A percentile compares a stretch with the other conserved stretches of the same genome.
Conservation (phyloP, 164 flowering plant genomes). For the Euptelea pleiosperma region DNA sequence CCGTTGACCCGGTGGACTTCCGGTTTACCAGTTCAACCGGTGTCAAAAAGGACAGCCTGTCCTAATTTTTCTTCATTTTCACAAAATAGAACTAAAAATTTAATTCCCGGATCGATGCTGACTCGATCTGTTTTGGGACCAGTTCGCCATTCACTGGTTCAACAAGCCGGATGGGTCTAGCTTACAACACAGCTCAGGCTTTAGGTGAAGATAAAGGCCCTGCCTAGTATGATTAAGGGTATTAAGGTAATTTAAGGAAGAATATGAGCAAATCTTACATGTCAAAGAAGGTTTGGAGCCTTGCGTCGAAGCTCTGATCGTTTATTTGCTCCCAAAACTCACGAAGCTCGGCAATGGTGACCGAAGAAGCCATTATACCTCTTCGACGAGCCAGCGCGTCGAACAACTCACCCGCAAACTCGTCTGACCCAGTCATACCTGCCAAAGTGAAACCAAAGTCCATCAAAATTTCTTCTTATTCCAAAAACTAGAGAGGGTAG, state of each 20-base stretch:
- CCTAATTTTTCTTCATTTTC: no score
- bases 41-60: no score
- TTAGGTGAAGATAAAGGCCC: not conserved
- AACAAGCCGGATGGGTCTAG: no score
- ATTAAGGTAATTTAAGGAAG: not conserved
- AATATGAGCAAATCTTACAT: conserved; percentile 27
- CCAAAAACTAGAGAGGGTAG: not conserved
- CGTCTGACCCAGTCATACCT: conserved; percentile 42
- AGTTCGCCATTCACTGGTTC: no score
- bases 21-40: no score
- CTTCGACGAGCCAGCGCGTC: conserved; percentile 39
- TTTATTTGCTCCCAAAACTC: conserved; percentile 46
- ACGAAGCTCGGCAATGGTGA: conserved; percentile 27
- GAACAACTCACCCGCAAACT: conserved; percentile 35
- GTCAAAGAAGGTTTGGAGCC: conserved; percentile 47
- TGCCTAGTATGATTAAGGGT: not conserved
- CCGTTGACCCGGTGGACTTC: no score
- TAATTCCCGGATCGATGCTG: no score
- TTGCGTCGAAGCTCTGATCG: conserved; percentile 41
- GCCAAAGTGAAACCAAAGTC: no score
- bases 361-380: conserved; percentile 19
- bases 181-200: not conserved
- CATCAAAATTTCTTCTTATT: no score
- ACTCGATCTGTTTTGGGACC: no score
- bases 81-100: no score